A percentile compares a stretch with the other conserved stretches of the same genome.
Evolutionary conservation across 768 basidiomycete species (phyloP).

Genomic region (Leucogyrophana mollusca): DNA sequence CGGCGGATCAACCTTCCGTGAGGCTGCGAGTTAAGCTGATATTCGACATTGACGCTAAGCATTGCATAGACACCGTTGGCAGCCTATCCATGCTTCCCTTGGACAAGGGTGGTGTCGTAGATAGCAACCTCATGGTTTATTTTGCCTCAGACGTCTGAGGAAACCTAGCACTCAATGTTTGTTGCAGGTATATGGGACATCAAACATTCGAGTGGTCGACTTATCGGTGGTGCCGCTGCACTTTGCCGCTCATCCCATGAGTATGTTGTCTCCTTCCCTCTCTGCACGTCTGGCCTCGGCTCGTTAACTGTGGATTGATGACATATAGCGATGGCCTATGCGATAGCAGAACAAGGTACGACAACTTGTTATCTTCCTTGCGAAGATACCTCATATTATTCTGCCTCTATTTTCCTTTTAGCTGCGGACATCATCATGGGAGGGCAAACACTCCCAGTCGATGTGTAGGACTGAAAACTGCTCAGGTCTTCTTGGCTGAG

Average conservation of each 20-base stretch:
- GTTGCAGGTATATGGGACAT: slow-evolving; percentile 34
- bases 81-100: slow-evolving; percentile 40
- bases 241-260: slow-evolving; percentile 34
- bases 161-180: background rate
- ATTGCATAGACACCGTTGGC: slow-evolving; percentile 29
- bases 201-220: slow-evolving; percentile 48
- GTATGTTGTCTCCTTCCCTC: slow-evolving; percentile 8
- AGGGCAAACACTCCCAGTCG: too few relatives aligned
- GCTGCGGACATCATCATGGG: slow-evolving; percentile 30
- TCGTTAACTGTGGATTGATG: too few relatives aligned
- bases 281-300: background rate
- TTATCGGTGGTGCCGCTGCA: slow-evolving; percentile 41
- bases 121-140: slow-evolving; percentile 33
- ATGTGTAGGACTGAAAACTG: too few relatives aligned
- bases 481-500: too few relatives aligned
- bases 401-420: background rate
- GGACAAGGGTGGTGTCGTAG: slow-evolving; percentile 38
- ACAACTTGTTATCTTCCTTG: background rate
- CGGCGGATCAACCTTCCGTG: slow-evolving; percentile 11
- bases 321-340: slow-evolving; percentile 22
- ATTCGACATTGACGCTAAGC: background rate
- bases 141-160: background rate
- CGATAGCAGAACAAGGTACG: slow-evolving; percentile 28
- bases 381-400: too few relatives aligned
- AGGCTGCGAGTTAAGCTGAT: background rate